Evolutionary conservation across 768 basidiomycete genomes (phyloP).

Genomic region (Pleurotus salmoneostramineus): DNA sequence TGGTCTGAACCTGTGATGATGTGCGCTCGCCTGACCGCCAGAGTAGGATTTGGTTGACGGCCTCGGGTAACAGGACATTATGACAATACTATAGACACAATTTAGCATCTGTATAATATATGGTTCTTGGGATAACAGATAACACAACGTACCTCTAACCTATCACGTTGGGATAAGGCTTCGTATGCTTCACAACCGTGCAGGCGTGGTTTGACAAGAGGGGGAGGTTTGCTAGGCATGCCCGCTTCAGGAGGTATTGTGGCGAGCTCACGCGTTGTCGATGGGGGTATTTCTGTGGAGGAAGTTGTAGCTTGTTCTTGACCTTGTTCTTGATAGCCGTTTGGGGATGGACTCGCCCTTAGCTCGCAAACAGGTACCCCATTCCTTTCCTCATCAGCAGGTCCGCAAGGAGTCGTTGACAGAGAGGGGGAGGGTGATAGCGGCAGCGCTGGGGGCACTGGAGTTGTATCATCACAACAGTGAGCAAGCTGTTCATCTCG

Average conservation of each 20-base stretch:
- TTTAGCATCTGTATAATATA: background rate
- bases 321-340: too few relatives aligned
- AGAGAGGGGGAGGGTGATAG: background rate
- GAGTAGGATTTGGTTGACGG: constrained; percentile 67
- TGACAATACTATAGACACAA: constrained; percentile 53
- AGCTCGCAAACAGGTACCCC: too few relatives aligned
- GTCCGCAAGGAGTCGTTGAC: background rate
- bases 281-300: too few relatives aligned
- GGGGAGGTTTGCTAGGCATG: background rate
- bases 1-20: constrained; percentile 41
- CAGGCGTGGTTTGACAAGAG: constrained; percentile 18
- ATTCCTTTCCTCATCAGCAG: too few relatives aligned
- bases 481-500: constrained; percentile 20
- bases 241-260: background rate
- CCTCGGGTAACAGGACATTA: constrained; percentile 69
- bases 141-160: constrained; percentile 41
- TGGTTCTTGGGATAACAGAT: background rate
- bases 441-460: background rate
- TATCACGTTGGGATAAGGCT: constrained; percentile 38
- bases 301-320: too few relatives aligned
- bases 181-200: constrained; percentile 41
- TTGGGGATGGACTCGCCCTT: too few relatives aligned
- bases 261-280: too few relatives aligned
- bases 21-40: constrained; percentile 65
- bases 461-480: constrained; percentile 11